Evolutionary conservation across 176 grass and related monocot genomes (phyloP).

Genomic region (Eragrostis curvula): DNA sequence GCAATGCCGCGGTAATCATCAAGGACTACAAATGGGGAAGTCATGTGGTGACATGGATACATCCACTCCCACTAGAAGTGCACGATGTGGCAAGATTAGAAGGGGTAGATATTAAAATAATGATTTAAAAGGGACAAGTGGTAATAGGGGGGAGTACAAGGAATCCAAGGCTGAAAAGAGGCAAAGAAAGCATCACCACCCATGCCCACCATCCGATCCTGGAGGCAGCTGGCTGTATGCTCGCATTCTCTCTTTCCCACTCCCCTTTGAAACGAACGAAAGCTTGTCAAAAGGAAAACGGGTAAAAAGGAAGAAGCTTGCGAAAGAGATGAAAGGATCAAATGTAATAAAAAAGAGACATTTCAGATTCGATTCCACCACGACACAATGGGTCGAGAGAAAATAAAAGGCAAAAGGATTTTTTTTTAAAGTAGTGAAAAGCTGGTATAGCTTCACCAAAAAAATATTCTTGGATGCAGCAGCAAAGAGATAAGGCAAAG

Average conservation of each 20-base stretch:
- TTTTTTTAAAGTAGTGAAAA: background rate
- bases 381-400: background rate
- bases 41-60: too few relatives aligned
- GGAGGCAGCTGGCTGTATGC: background rate
- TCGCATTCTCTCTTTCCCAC: slow-evolving; percentile 31
- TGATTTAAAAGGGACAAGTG: slow-evolving; percentile 14
- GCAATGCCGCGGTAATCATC: background rate
- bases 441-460: background rate
- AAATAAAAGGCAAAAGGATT: slow-evolving; percentile 5
- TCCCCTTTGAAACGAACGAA: slow-evolving; percentile 20
- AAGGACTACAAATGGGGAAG: background rate
- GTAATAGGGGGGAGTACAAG: slow-evolving; percentile 55
- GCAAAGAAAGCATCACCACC: slow-evolving; percentile 27
- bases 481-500: slow-evolving; percentile 34
- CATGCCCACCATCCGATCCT: slow-evolving; percentile 13
- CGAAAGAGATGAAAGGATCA: slow-evolving; percentile 34
- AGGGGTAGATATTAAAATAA: background rate
- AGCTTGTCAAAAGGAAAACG: slow-evolving; percentile 18
- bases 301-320: slow-evolving; percentile 49
- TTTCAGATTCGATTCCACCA: slow-evolving; percentile 44
- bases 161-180: slow-evolving; percentile 62
- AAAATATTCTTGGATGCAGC: slow-evolving; percentile 14
- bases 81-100: too few relatives aligned
- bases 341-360: background rate
- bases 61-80: too few relatives aligned